A percentile compares a stretch with the other conserved stretches of the same genome.
Evolutionary conservation across 2,329 filamentous ascomycete species (phyloP).

Genomic region (Fusarium staphyleae): DNA sequence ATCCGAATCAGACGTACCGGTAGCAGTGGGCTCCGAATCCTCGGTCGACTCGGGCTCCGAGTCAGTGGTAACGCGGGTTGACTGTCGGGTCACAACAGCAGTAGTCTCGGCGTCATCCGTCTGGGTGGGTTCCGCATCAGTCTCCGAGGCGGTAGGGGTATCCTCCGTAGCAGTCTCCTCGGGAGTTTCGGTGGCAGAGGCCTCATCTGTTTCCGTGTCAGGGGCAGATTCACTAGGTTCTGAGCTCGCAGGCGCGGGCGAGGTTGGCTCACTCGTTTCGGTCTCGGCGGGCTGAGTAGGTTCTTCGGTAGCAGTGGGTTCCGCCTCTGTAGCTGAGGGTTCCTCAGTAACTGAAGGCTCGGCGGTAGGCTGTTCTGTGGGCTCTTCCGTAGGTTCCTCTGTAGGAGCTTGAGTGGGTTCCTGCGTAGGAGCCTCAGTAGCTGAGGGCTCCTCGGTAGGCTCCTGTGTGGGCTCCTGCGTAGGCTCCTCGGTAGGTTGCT

Average conservation of each 20-base stretch:
- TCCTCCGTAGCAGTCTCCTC: conserved; percentile 27
- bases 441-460: neutral
- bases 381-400: conserved; percentile 4
- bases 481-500: conserved; percentile 13
- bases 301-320: neutral
- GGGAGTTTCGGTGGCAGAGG: conserved; percentile 22
- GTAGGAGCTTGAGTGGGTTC: neutral
- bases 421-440: neutral
- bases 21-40: conserved; percentile 40
- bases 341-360: neutral
- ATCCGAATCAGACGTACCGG: conserved; percentile 43
- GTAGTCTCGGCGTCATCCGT: conserved; percentile 21
- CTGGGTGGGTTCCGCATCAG: conserved; percentile 20
- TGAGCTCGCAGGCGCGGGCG: conserved; percentile 33
- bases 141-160: conserved; percentile 19
- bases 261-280: conserved; percentile 34
- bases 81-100: conserved; percentile 7
- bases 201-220: conserved; percentile 36
- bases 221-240: conserved; percentile 31
- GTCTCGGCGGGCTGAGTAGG: conserved; percentile 7
- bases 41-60: conserved; percentile 26
- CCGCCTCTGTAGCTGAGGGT: neutral
- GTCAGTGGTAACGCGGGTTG: conserved; percentile 7
- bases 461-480: conserved; percentile 1
- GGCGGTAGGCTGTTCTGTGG: conserved; percentile 3